Base-by-base conservation (phyloP, 1,284 basidiomycete genomes). In the Flammula alnicola region DNA sequence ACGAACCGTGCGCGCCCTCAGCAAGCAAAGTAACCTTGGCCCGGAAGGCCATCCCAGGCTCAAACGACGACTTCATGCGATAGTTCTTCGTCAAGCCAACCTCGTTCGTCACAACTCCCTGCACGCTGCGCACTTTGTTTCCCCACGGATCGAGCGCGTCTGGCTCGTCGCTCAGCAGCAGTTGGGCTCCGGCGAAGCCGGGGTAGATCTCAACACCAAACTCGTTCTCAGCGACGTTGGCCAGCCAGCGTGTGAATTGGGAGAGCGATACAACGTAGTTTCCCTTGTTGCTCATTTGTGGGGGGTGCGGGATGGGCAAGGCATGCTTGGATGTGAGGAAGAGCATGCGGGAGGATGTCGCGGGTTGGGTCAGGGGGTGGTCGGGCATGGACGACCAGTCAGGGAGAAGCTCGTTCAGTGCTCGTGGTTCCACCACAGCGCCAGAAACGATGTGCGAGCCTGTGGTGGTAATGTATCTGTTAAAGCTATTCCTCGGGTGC, bases 21-120 rank as follows among this genome's bases (percentile, higher is more conserved):
- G 93, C 95, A 43, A 99, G 81, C n/a, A 99, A 78, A 0, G 95
- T 97, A 38, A 96, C 88, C 64, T 92, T 95, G 30, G 96, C 88
- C 49, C 88, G 86, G 75, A 99, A 99, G 57, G 93, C 88, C 94
- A 99, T 98, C 3, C 96, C 96, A 1, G 95, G 93, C 69, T 98
- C 95, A 65, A 95, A 99, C 10, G 84, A 82, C 37, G 94, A 86
- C 69, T 97, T 98, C 69, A 88, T 86, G 53, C 83, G 76, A 26
- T 84, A 83, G 48, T 84, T 74, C 63, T 86, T 88, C 66, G 95
- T 90, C 39, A 99, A 76, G 5, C 96, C 96, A 27, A 98, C 95
- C 64, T 98, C 96, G 64, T 98, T 98, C 30, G 96, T 98, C 39
- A 87, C 77, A 17, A 99, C 89, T 20, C 96, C 97, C 30, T 79